These are phyloP conservation scores for Rhipidocladum racemiflorum DNA, from an alignment of 176 grass and related monocot genomes.

Conservation along the genomic window DNA sequence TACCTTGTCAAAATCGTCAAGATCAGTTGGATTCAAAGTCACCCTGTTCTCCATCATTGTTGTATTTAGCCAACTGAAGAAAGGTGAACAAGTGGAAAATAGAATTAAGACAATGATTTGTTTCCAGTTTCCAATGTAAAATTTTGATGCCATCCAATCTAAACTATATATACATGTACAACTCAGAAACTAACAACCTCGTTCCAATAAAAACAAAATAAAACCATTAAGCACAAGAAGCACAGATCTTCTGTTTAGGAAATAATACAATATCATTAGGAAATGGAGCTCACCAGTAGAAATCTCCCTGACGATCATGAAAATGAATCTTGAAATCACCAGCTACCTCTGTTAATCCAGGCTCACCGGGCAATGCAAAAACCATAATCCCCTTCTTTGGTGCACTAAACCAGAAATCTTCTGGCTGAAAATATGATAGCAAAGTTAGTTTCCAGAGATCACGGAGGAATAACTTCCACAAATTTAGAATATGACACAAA, in stretches of 20 bases:
- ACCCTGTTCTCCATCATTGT: conserved; percentile 95
- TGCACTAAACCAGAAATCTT: conserved; percentile 99
- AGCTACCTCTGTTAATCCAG: conserved; percentile 78
- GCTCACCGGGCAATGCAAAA: conserved; percentile 92
- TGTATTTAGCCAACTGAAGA: conserved; percentile 94
- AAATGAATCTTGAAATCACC: conserved; percentile 99
- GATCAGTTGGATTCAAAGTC: conserved; percentile 71
- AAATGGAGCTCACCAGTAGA: conserved; percentile 73
- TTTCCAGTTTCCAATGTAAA: conserved; percentile 20
- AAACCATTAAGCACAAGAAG: background rate
- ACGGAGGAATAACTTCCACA: background rate
- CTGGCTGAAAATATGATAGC: conserved; percentile 72
- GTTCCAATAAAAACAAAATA: conserved; percentile 20
- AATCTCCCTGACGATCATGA: conserved; percentile 94
- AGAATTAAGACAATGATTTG: background rate
- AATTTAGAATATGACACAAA: conserved; percentile 3
- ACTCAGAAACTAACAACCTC: background rate
- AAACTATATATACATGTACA: background rate
- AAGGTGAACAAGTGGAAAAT: conserved; percentile 1
- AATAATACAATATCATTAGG: conserved; percentile 6
- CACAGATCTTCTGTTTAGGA: no score
- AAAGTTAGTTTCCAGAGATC: conserved; percentile 31
- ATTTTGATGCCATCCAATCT: conserved; percentile 10
- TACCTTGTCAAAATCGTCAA: conserved; percentile 99
- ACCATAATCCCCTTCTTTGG: conserved; percentile 98